Evolutionary conservation across 2,329 filamentous ascomycete genomes (phyloP), one percentile per base, ranked within the genome.

Genomic region (Ascochyta rabiei): DNA sequence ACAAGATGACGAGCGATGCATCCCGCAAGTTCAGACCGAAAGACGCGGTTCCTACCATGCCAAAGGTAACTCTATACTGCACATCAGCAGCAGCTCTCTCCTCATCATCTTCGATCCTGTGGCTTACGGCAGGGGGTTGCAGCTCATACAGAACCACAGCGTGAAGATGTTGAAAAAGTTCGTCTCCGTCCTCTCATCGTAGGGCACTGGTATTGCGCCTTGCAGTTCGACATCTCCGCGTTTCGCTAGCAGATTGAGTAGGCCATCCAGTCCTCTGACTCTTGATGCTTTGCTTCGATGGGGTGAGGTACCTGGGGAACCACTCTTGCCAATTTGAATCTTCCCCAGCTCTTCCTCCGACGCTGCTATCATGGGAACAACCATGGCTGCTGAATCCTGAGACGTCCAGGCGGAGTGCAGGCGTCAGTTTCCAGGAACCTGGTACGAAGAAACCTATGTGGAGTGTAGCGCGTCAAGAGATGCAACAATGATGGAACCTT

Each of bases 1-100:
- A 88, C 40, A 88, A 68, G 41, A 88, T 87, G 28, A 87, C 76
- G 12, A 88, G 75, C 1, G 83, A 71, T 15, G 81, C 79, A 58
- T 86, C 82, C 39, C 84, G 77, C 16, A 89, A 75, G 44, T 79
- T 78, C 15, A 88, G 76, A 2, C 82, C 82, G 51, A 82, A 85
- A 12, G 76, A 73, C 35, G 80, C 70, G 4, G 84, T 84, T 0
- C 84, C 85, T 1, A 86, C 77, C 80, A 88, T 84, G 54, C 86
- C 86, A 63, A 86, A 87, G 0, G 84, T 84, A 53, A 88, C 82
- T 2, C 84, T 72, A 24, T 15, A 26, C 24, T 31, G 16, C 18
- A 6, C 7, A 21, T 48, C 23, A 49, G 45, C 9, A n/a, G 18
- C 39, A 31, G 1, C 21, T 6, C 33, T 16, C 1, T 10, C 18